Evolutionary conservation across 1,284 basidiomycete species (phyloP), one percentile per base, ranked within the genome.

Genomic region (Boletus chippewaensis): DNA sequence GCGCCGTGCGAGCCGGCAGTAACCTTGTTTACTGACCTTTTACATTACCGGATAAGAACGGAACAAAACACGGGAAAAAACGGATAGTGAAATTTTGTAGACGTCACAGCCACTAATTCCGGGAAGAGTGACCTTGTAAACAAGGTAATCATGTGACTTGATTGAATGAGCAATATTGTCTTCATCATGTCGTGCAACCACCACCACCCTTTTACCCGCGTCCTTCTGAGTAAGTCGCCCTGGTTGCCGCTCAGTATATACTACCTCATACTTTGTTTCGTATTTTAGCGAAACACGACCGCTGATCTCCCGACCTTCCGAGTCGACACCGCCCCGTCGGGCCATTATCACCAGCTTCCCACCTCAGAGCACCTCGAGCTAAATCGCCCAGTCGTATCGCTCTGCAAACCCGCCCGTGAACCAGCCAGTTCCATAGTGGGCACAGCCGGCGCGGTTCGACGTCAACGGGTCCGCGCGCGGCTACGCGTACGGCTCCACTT

Each of bases 241-340:
- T n/a, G 1, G 11, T 42, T 15, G 11, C 1, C 15, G 9, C 1
- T n/a, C 12, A 32, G 1, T 26, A 15, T 13, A 44, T 20, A 3
- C 40, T 9, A 13, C 31, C 51, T 66, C 16, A 60, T 16, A 1
- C 22, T 5, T 31, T n/a, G 2, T 24, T 35, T 20, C 16, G 6
- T 15, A 15, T 46, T 46, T 4, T 42, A 74, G 73, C 44, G 73
- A 74, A 57, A 66, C 70, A 9, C 61, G 62, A n/a, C 73, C 73
- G 0, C 61, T 74, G 15, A 61, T 74, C 34, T 63, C 57, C 6
- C 58, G 61, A 9, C 63, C 65, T 1, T n/a, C n/a, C n/a, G n/a
- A n/a, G n/a, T 12, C 57, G 15, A 68, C 67, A 1, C 67, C 67
- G 7, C 59, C n/a, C n/a, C n/a, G n/a, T n/a, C n/a, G n/a, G n/a